Conservation (phyloP, 2,329 filamentous ascomycete species). For the Akanthomyces lecanii region DNA sequence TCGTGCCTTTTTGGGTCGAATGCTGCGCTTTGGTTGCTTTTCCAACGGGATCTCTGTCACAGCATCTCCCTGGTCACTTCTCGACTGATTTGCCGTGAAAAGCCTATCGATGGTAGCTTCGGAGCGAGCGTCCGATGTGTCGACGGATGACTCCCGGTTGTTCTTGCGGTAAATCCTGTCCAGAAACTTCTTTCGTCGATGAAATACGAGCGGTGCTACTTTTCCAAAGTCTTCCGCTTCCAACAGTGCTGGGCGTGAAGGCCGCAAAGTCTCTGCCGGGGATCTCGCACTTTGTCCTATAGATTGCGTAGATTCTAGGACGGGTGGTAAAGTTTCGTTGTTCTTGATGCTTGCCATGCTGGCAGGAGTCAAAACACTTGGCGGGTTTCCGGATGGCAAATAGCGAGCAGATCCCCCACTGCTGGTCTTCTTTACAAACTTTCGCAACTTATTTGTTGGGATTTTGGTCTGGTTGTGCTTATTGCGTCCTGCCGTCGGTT, state of each 20-base stretch:
- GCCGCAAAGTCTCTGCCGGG: background rate
- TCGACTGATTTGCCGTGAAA: background rate
- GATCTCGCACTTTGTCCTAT: background rate
- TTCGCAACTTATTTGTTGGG: constrained; percentile 21
- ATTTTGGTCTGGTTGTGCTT: background rate
- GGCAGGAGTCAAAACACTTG: background rate
- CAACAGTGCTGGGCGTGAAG: constrained; percentile 50
- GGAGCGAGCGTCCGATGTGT: background rate
- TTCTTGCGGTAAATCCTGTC: constrained; percentile 50
- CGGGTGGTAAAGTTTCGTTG: background rate
- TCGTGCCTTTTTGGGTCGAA: background rate
- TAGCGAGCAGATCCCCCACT: constrained; percentile 22
- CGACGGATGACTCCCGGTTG: constrained; percentile 26
- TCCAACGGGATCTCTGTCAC: constrained; percentile 9
- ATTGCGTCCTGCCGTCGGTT: constrained; percentile 7
- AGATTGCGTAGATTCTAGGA: background rate
- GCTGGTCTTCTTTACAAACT: constrained; percentile 29
- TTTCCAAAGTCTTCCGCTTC: constrained; percentile 42
- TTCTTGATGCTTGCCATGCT: background rate
- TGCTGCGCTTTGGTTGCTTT: constrained; percentile 23
- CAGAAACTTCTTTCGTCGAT: constrained; percentile 48
- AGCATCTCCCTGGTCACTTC: background rate
- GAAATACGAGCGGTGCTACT: constrained; percentile 39
- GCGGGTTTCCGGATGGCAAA: background rate
- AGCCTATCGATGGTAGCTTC: background rate